Base-by-base conservation (phyloP, 2,329 filamentous ascomycete species). In the Botrytis cinerea region DNA sequence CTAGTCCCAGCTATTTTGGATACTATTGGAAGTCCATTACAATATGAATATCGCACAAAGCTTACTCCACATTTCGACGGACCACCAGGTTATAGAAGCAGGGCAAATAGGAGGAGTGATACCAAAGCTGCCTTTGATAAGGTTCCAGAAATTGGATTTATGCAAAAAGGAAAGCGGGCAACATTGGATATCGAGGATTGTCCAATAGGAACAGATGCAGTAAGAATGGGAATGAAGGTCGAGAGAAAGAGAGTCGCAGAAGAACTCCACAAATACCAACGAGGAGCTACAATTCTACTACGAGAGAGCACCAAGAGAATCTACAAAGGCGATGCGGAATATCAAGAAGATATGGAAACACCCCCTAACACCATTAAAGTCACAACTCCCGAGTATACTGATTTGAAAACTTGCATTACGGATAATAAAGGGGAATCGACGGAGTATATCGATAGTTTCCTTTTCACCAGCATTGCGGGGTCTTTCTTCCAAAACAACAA, bases 401-500 rank as follows among this genome's bases (percentile, higher is more conserved):
- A 98, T 81, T 86, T 92, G 81, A 98, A 98, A 83, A 92, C 90
- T 5, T 98, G 93, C 85, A 89, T 97, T 77, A 97, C 95, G 6
- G 91, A 98, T 83, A 89, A 90, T 81, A 97, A 95, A 77, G 92
- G 88, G 76, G 92, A 87, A 69, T 91, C 93, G 5, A 95, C 92
- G 45, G 96, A 99, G 83, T 98, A 97, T 83, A 89, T 99, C 75
- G 93, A 92, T 80, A 75, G 79, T 51, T 96, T 92, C 84, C 86
- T 91, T 80, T 97, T 99, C 84, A 91, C 91, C 81, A 98, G 97
- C 84, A 93, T 93, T 4, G 96, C 96, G 18, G 95, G 95, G 74
- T 90, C 93, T 70, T 99, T 99, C 85, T 99, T 99, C 88, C 96
- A 99, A 81, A 99, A 99, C 87, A 99, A 99, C 88, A 98, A 98